Conservation (phyloP, 2,329 filamentous ascomycete genomes). For the Neocatenulostroma microsporum region DNA sequence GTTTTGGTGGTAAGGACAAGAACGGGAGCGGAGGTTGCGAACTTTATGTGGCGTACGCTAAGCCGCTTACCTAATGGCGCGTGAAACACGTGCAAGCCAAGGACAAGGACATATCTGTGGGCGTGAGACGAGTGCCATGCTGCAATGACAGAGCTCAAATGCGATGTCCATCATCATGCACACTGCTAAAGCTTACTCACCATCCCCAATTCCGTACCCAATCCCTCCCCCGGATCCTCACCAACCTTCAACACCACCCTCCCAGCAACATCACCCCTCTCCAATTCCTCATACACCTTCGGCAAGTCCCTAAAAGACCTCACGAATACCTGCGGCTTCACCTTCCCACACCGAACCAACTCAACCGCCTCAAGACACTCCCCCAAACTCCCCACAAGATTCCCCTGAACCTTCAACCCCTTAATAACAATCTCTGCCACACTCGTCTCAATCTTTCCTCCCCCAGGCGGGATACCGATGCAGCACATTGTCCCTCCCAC, state of each 20-base stretch:
- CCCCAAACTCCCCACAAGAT: conserved; percentile 38
- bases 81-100: too few relatives aligned
- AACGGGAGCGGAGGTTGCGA: too few relatives aligned
- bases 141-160: too few relatives aligned
- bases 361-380: conserved; percentile 43
- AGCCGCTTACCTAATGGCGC: too few relatives aligned
- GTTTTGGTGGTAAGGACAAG: too few relatives aligned
- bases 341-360: conserved; percentile 34
- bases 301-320: conserved; percentile 37
- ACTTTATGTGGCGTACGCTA: too few relatives aligned
- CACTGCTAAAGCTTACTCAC: too few relatives aligned
- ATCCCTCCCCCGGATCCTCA: conserved; percentile 16
- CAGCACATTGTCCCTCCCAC: conserved; percentile 38
- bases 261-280: conserved; percentile 38
- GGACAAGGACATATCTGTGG: too few relatives aligned
- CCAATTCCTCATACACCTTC: conserved; percentile 38
- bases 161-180: too few relatives aligned
- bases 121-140: too few relatives aligned
- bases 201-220: not conserved
- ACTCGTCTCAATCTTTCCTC: conserved; percentile 33
- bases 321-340: conserved; percentile 37
- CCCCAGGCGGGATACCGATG: conserved; percentile 37
- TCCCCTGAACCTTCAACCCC: conserved; percentile 37
- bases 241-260: conserved; percentile 37
- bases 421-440: conserved; percentile 41